These are phyloP conservation scores for Torrubiellomyces zombiae DNA, from an alignment of 2,329 filamentous ascomycete species.

Conservation along the genomic window DNA sequence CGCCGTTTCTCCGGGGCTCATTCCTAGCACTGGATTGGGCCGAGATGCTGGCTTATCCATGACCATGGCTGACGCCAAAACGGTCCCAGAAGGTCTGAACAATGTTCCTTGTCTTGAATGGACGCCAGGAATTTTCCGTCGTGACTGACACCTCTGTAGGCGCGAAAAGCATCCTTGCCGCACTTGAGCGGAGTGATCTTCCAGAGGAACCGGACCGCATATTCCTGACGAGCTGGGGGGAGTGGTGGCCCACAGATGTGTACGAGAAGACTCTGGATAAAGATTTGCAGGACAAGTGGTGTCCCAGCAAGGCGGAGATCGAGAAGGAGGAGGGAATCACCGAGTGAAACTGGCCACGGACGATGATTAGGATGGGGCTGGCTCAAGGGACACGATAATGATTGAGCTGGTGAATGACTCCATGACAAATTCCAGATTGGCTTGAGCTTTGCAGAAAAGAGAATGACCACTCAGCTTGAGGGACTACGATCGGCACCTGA, in stretches of 20 bases:
- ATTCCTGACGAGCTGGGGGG: constrained; percentile 38
- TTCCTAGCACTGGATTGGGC: constrained; percentile 28
- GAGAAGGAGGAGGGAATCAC: constrained; percentile 22
- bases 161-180: constrained; percentile 25
- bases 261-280: constrained; percentile 25
- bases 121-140: background rate
- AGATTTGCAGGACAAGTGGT: constrained; percentile 34
- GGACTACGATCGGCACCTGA: no score
- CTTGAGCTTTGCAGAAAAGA: no score
- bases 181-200: constrained; percentile 27
- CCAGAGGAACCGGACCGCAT: constrained; percentile 33
- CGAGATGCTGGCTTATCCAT: constrained; percentile 12
- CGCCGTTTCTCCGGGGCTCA: constrained; percentile 35
- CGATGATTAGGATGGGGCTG: no score
- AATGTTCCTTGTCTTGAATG: no score
- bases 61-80: constrained; percentile 29
- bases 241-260: constrained; percentile 34
- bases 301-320: constrained; percentile 27
- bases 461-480: no score
- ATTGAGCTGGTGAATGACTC: no score
- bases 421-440: no score
- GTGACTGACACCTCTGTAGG: constrained; percentile 13
- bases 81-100: constrained; percentile 24
- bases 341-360: constrained; percentile 16
- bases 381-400: no score